A percentile compares a stretch with the other conserved stretches of the same genome.
phyloP scores from a whole-genome alignment of 225 moss, liverwort and hornwort genomes.

The Lunularia cruciata region DNA sequence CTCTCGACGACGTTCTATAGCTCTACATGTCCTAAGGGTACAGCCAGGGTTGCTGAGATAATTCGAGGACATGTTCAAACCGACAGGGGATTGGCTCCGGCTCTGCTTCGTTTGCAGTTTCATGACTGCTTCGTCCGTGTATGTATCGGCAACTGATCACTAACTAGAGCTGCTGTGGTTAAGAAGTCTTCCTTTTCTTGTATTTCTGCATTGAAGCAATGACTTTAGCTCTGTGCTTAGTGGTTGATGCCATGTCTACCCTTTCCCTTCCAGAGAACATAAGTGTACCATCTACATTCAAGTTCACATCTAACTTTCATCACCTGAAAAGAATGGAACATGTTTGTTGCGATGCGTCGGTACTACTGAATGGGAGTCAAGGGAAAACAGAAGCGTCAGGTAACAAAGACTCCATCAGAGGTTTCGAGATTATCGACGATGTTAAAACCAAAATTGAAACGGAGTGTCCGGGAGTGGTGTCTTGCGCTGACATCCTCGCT shows the following conservation, averaged over 20 bases:
- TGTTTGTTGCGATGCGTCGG: constrained; percentile 38
- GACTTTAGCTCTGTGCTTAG: no score
- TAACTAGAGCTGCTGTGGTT: no score
- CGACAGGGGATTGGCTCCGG: not conserved
- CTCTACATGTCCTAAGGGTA: not conserved
- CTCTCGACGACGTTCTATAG: constrained; percentile 9
- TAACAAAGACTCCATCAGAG: constrained; percentile 25
- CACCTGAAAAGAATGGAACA: no score
- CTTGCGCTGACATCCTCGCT: constrained; percentile 40
- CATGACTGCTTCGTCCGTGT: constrained; percentile 23
- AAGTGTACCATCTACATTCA: no score
- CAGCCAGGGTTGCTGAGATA: not conserved
- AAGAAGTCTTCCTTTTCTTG: no score
- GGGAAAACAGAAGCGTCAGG: constrained; percentile 35
- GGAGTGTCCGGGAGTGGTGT: constrained; percentile 32
- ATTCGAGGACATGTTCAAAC: not conserved
- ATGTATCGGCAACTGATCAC: no score
- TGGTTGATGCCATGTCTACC: not conserved
- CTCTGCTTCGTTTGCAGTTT: constrained; percentile 11
- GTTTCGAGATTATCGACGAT: constrained; percentile 37
- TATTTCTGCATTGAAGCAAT: no score
- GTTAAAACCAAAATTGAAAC: constrained; percentile 24
- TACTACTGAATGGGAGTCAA: constrained; percentile 30
- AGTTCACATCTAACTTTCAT: not conserved
- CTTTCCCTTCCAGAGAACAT: no score